phyloP scores from a whole-genome alignment of 176 grass and related monocot genomes.

The Phragmites australis region DNA sequence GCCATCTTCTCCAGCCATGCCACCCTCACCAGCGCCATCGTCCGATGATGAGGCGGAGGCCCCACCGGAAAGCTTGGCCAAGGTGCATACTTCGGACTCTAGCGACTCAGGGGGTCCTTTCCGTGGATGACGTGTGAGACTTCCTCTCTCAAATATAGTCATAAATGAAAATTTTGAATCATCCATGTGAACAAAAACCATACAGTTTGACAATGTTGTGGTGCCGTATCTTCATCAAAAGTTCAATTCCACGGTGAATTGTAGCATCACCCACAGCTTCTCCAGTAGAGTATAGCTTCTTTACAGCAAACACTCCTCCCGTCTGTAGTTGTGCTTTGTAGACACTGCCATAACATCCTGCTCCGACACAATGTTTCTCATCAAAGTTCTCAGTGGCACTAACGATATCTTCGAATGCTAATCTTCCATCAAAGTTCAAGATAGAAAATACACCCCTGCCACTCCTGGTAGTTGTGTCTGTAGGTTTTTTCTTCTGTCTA shows the following conservation, averaged over 20 bases:
- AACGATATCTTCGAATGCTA: constrained; percentile 3
- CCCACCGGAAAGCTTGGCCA: no score
- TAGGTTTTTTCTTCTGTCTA: neutral
- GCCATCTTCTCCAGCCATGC: no score
- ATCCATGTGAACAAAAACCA: constrained; percentile 14
- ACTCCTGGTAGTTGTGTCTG: neutral
- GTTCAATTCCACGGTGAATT: constrained; percentile 25
- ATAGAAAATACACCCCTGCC: neutral
- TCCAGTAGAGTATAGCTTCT: neutral
- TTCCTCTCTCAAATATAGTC: constrained; percentile 30
- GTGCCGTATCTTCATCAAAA: neutral
- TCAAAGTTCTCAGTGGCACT: constrained; percentile 33
- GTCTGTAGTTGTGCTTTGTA: constrained; percentile 22
- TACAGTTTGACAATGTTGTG: constrained; percentile 1
- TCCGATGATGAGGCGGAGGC: no score
- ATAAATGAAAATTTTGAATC: constrained; percentile 12
- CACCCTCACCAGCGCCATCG: no score
- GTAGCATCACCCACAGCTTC: neutral
- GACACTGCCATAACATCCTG: constrained; percentile 18
- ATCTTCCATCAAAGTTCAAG: constrained; percentile 4
- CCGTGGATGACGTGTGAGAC: no score
- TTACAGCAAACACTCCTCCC: constrained; percentile 12
- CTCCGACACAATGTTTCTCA: constrained; percentile 22
- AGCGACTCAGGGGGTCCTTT: no score
- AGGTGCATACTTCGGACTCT: no score